A percentile compares a stretch with the other conserved stretches of the same genome.
phyloP scores from a whole-genome alignment of 805 yeast species.

The Saccharomycopsis capsularis region DNA sequence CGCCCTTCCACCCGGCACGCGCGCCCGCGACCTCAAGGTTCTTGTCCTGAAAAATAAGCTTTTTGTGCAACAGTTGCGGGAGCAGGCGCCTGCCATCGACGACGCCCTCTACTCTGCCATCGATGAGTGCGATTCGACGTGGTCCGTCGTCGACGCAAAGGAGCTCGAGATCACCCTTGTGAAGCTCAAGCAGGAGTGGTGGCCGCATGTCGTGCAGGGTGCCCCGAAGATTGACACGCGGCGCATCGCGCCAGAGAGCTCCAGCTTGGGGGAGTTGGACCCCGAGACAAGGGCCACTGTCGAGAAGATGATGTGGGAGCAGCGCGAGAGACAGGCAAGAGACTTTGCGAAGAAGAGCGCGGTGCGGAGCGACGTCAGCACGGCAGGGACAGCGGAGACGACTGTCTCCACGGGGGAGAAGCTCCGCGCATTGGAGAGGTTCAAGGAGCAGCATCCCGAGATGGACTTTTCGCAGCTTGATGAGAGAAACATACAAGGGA shows the following conservation, averaged over 20 bases:
- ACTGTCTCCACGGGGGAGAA: neutral
- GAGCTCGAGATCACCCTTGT: constrained; percentile 33
- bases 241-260: constrained; percentile 35
- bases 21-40: constrained; percentile 28
- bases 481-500: neutral
- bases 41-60: neutral
- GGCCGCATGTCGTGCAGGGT: constrained; percentile 38
- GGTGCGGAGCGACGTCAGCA: constrained; percentile 21
- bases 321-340: constrained; percentile 34
- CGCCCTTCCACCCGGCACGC: constrained; percentile 29
- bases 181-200: constrained; percentile 36
- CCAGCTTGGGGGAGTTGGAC: constrained; percentile 35
- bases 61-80: neutral
- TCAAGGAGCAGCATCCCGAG: constrained; percentile 38
- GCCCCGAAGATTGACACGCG: constrained; percentile 38
- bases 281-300: constrained; percentile 37
- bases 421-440: constrained; percentile 28
- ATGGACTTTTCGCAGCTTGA: constrained; percentile 20
- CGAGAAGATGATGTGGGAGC: constrained; percentile 43
- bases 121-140: constrained; percentile 32
- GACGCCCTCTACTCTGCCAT: constrained; percentile 32
- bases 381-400: constrained; percentile 21
- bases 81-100: neutral
- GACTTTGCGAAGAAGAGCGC: constrained; percentile 27
- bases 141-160: constrained; percentile 35